Evolutionary conservation across 345 rosid species (phyloP).

Genomic region (Eucalyptus tenuipes): DNA sequence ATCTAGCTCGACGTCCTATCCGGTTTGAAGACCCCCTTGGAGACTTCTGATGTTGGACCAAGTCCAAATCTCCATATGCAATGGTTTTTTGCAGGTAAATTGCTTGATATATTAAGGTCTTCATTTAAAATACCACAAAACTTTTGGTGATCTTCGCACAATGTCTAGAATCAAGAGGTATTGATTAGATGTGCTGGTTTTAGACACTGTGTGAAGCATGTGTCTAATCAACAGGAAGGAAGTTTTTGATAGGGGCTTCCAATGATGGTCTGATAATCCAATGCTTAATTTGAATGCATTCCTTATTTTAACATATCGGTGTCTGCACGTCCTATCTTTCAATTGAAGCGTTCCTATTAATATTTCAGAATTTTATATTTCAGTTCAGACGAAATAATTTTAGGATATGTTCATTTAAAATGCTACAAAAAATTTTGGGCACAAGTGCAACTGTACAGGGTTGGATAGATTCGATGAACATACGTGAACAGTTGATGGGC

Average conservation of each 20-base stretch:
- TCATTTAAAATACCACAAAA: background rate
- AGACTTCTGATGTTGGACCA: background rate
- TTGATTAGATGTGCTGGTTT: too few relatives aligned
- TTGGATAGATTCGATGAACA: background rate
- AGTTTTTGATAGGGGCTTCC: too few relatives aligned
- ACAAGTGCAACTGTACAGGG: background rate
- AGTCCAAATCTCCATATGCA: background rate
- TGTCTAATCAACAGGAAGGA: too few relatives aligned
- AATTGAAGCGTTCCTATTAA: too few relatives aligned
- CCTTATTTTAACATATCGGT: too few relatives aligned
- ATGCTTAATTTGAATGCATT: rapidly evolving
- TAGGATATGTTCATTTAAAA: background rate
- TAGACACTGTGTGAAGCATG: too few relatives aligned
- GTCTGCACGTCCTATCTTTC: rapidly evolving
- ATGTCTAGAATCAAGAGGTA: too few relatives aligned
- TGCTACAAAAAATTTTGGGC: background rate
- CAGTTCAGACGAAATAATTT: too few relatives aligned
- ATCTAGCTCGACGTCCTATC: background rate
- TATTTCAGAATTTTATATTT: too few relatives aligned
- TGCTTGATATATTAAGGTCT: background rate
- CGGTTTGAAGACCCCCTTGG: background rate
- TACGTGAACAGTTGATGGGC: background rate
- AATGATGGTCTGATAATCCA: rapidly evolving
- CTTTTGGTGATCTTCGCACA: too few relatives aligned
- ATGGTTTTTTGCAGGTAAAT: background rate